These are phyloP conservation scores for Perkinsus marinus DNA, from an alignment of 169 alveolate genomes.

Conservation along the genomic window DNA sequence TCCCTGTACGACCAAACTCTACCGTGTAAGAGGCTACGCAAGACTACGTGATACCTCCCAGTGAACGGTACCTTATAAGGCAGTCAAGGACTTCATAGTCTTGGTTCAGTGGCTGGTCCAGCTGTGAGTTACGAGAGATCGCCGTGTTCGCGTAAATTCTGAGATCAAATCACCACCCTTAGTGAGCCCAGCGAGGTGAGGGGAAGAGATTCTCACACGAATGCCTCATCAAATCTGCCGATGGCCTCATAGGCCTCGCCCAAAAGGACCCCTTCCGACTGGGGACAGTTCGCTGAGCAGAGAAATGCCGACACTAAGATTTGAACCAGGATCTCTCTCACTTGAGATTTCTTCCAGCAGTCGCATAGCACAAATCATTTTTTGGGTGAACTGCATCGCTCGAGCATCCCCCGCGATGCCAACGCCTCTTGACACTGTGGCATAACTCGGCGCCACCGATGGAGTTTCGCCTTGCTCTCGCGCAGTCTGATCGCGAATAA, in stretches of 20 bases:
- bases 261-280: neutral
- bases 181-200: no score
- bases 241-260: neutral
- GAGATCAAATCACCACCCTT: no score
- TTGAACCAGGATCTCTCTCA: neutral
- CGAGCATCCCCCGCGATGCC: no score
- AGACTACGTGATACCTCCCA: no score
- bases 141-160: no score
- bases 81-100: neutral
- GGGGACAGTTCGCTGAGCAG: neutral
- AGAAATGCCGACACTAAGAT: neutral
- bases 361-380: neutral
- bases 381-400: neutral
- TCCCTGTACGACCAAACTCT: no score
- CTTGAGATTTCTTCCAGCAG: neutral
- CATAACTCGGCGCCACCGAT: no score
- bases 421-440: no score
- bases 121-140: neutral
- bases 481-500: no score
- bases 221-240: neutral
- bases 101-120: no score
- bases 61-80: neutral
- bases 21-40: no score
- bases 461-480: no score
- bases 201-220: neutral